Percentiles rank a stretch among this genome's conserved stretches.
Evolutionary conservation across 179 eudicot genomes (phyloP).

Genomic region (Vitellaria paradoxa): DNA sequence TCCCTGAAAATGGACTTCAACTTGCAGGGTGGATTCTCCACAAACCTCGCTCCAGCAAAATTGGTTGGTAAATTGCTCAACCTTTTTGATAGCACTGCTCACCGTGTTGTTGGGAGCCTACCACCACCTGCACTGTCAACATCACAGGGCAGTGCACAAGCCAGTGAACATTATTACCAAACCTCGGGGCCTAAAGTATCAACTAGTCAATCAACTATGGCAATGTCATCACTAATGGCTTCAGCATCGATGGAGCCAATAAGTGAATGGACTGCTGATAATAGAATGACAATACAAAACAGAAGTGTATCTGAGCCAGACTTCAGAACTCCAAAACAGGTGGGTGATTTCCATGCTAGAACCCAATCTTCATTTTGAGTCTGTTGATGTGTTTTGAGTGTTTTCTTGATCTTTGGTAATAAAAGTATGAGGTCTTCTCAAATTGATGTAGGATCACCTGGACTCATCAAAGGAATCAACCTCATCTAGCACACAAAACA

Average conservation of each 20-base stretch:
- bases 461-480: conserved; percentile 39
- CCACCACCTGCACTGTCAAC: conserved; percentile 81
- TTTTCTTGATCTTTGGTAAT: neutral
- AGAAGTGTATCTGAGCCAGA: conserved; percentile 65
- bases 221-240: conserved; percentile 63
- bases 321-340: conserved; percentile 38
- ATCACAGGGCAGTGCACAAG: conserved; percentile 35
- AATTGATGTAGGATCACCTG: conserved; percentile 27
- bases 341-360: conserved; percentile 13
- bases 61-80: conserved; percentile 77
- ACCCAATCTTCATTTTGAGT: neutral
- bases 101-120: conserved; percentile 89
- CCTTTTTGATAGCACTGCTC: conserved; percentile 84
- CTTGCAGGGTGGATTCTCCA: conserved; percentile 78
- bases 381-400: conserved; percentile 6
- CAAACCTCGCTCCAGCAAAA: conserved; percentile 76
- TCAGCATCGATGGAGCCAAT: conserved; percentile 75
- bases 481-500: conserved; percentile 38
- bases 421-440: neutral
- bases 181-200: conserved; percentile 50
- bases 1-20: conserved; percentile 7
- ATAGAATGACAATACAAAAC: conserved; percentile 50
- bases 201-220: conserved; percentile 70
- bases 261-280: conserved; percentile 58
- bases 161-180: conserved; percentile 46